phyloP scores from a whole-genome alignment of 1,139 yeast genomes.

The Suhomyces coccinellae region DNA sequence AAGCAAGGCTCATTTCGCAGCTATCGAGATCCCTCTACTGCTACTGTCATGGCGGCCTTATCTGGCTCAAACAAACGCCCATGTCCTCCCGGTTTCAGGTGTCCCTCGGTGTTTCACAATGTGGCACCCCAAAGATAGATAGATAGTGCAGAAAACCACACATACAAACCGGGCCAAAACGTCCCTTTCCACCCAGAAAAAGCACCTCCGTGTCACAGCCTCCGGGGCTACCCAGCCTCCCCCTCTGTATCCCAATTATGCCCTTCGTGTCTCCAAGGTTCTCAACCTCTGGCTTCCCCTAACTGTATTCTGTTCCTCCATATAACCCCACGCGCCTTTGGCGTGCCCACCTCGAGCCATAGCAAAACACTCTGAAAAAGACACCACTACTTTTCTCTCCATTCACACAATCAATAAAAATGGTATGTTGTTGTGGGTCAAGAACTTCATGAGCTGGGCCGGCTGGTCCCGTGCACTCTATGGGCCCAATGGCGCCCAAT shows the following conservation, averaged over 20 bases:
- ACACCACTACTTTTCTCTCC: slow-evolving; percentile 9
- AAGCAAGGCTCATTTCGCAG: too few species aligned
- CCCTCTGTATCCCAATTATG: background rate
- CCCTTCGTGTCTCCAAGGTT: background rate
- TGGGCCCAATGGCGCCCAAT: background rate
- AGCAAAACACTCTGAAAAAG: slow-evolving; percentile 13
- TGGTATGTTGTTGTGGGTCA: slow-evolving; percentile 8
- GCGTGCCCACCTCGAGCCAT: slow-evolving; percentile 10
- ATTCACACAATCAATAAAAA: slow-evolving; percentile 3
- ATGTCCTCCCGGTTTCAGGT: too few species aligned
- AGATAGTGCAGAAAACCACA: too few species aligned
- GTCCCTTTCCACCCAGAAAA: too few species aligned
- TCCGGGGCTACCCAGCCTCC: slow-evolving; percentile 14
- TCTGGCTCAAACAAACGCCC: too few species aligned
- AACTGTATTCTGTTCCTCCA: slow-evolving; percentile 1
- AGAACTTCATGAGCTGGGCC: too few species aligned
- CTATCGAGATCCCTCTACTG: too few species aligned
- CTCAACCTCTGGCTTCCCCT: background rate
- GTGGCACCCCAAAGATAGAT: too few species aligned
- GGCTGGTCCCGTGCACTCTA: background rate
- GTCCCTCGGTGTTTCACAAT: too few species aligned
- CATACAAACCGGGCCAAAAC: too few species aligned
- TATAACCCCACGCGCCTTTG: slow-evolving; percentile 6
- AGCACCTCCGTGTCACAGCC: slow-evolving; percentile 47
- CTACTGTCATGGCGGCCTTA: too few species aligned